phyloP scores from a whole-genome alignment of 163 green algal genomes.

The Chloroidium sp. region DNA sequence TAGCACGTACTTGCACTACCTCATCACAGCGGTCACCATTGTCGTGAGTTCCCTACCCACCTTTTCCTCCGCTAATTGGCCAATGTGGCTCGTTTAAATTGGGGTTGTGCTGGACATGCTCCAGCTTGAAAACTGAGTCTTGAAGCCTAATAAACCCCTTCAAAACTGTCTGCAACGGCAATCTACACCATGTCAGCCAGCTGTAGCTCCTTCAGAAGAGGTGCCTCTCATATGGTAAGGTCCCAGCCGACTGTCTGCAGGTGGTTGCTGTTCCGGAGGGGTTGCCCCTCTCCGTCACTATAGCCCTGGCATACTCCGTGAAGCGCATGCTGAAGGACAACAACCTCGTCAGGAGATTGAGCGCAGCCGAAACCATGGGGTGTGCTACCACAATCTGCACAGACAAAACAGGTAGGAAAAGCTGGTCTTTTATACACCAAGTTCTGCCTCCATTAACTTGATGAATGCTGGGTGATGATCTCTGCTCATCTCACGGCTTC shows the following conservation, averaged over 20 bases:
- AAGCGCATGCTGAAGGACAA: slow-evolving; percentile 79
- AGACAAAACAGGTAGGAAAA: slow-evolving; percentile 69
- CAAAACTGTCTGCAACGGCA: no score
- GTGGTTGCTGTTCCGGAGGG: slow-evolving; percentile 86
- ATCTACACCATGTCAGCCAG: no score
- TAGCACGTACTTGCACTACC: slow-evolving; percentile 54
- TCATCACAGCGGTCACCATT: slow-evolving; percentile 80
- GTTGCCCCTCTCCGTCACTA: slow-evolving; percentile 80
- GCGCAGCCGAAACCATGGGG: slow-evolving; percentile 82
- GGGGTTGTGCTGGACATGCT: no score
- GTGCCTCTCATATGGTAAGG: no score
- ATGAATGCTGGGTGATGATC: background rate
- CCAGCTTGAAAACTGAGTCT: no score
- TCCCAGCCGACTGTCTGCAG: slow-evolving; percentile 6
- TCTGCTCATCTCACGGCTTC: background rate
- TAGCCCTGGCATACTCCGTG: slow-evolving; percentile 80
- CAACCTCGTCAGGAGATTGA: slow-evolving; percentile 77
- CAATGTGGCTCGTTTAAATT: no score
- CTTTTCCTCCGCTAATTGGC: no score
- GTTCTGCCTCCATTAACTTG: background rate
- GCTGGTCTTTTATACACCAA: background rate
- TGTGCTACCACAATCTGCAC: slow-evolving; percentile 77
- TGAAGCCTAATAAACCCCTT: no score
- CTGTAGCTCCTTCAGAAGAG: no score
- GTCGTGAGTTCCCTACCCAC: slow-evolving; percentile 35